Base-by-base conservation (phyloP, 2,329 filamentous ascomycete genomes). In the Monosporascus sp. region DNA sequence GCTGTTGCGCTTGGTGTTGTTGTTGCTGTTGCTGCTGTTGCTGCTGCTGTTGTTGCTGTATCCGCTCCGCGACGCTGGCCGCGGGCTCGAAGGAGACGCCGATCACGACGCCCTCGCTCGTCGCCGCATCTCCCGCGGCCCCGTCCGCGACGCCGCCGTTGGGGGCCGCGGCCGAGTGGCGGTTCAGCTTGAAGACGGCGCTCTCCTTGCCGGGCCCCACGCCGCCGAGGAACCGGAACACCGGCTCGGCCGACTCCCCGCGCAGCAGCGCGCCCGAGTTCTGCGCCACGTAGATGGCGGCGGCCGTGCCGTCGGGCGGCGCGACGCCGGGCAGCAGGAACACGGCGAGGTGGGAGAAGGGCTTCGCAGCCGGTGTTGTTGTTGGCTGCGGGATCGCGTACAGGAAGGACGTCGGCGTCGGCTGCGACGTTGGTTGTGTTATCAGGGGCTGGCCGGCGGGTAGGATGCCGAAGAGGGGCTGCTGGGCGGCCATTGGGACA, bases 191-290 rank as follows among this genome's bases (percentile, higher is more conserved):
- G 78, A 97, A 97, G 53, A 97, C 88, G 37, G 92, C 90, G 60
- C 88, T 93, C 62, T 94, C 91, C 67, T 97, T 97, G 52, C 92
- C 90, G 37, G 89, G 86, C 1, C 89, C 92, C 52, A 99, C 85
- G 48, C 86, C 94, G 57, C 95, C 94, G 5, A 97, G 83, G 63
- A 99, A 90, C 55, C 81, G 84, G 74, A 96, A 96, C 47, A 86
- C 82, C 1, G 80, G 74, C 41, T 70, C 70, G 37, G 74, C 75
- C 1, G 71, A 69, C 6, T 67, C 60, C 34, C 55, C 55, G 15
- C 55, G 55, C 1, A 56, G 53, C 15, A 74, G 68, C 60, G 72
- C 67, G 41, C 50, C 54, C 2, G 65, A 63, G 60, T 67, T 64
- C 22, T 53, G 74, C 54, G 92, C 87, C 47, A 96, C 81, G 73